These are phyloP conservation scores for Hortaea sp. DNA, from an alignment of 2,329 filamentous ascomycete genomes.

Conservation along the genomic window DNA sequence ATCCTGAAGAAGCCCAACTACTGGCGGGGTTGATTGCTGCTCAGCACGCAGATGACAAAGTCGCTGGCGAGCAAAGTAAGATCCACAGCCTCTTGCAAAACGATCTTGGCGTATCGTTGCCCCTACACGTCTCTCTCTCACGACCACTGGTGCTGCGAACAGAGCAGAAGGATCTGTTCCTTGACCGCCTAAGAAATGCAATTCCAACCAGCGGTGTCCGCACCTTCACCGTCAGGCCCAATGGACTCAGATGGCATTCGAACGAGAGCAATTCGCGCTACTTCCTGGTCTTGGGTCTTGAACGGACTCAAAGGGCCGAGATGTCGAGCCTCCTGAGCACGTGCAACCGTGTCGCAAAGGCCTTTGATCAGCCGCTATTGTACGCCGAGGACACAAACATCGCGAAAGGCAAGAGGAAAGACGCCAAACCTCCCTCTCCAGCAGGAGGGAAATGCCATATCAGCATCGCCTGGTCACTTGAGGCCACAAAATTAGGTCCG, in stretches of 20 bases:
- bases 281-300: conserved; percentile 69
- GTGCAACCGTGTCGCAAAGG: conserved; percentile 54
- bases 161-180: conserved; percentile 60
- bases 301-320: conserved; percentile 24
- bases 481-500: not conserved
- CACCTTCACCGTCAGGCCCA: conserved; percentile 37
- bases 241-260: conserved; percentile 51
- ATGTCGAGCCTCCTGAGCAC: conserved; percentile 47
- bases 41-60: not conserved
- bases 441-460: conserved; percentile 57
- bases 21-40: conserved; percentile 30
- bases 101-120: conserved; percentile 65
- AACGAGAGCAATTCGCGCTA: conserved; percentile 62
- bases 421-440: conserved; percentile 4
- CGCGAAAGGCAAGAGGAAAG: not conserved
- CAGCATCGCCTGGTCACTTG: conserved; percentile 76
- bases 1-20: conserved; percentile 33
- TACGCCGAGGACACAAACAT: conserved; percentile 40
- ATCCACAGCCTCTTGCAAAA: conserved; percentile 64
- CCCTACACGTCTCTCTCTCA: conserved; percentile 86
- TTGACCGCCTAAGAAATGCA: conserved; percentile 41
- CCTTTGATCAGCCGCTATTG: conserved; percentile 58
- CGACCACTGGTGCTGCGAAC: conserved; percentile 66
- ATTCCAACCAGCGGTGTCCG: conserved; percentile 34
- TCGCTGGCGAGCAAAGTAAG: not conserved